Conservation (phyloP, 352 stramenopile genomes). For the Globisporangium lucens region DNA sequence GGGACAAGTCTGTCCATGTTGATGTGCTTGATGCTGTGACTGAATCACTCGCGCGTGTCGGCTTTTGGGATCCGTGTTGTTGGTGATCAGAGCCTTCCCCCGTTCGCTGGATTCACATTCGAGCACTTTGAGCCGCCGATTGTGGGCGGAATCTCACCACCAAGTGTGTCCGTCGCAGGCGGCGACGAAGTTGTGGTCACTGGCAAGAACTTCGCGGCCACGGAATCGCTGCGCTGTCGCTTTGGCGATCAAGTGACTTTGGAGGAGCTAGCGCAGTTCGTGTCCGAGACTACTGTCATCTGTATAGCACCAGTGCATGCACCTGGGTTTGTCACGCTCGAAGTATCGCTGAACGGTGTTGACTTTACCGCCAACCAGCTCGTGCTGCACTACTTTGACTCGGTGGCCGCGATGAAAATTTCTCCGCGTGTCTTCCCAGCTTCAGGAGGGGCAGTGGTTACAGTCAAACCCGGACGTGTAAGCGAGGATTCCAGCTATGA, state of each 20-base stretch:
- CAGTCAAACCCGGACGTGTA: conserved; percentile 20
- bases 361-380: conserved; percentile 34
- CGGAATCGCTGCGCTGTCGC: conserved; percentile 23
- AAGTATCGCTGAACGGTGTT: conserved; percentile 46
- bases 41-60: conserved; percentile 3
- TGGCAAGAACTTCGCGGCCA: conserved; percentile 32
- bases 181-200: conserved; percentile 29
- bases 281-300: conserved; percentile 28
- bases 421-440: conserved; percentile 24
- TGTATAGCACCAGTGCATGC: conserved; percentile 25
- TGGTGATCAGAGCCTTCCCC: conserved; percentile 2
- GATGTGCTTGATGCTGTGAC: conserved; percentile 19
- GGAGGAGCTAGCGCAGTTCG: conserved; percentile 9
- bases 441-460: conserved; percentile 27
- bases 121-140: conserved; percentile 24
- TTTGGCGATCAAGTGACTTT: conserved; percentile 29
- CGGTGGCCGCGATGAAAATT: conserved; percentile 21
- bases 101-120: conserved; percentile 4
- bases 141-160: conserved; percentile 24
- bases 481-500: conserved; percentile 17
- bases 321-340: conserved; percentile 29
- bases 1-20: conserved; percentile 22
- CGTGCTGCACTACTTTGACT: conserved; percentile 35
- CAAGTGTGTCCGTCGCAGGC: conserved; percentile 18
- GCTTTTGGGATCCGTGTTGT: conserved; percentile 1